phyloP scores from a whole-genome alignment of 129 eudicot genomes.

The Lonicera japonica region DNA sequence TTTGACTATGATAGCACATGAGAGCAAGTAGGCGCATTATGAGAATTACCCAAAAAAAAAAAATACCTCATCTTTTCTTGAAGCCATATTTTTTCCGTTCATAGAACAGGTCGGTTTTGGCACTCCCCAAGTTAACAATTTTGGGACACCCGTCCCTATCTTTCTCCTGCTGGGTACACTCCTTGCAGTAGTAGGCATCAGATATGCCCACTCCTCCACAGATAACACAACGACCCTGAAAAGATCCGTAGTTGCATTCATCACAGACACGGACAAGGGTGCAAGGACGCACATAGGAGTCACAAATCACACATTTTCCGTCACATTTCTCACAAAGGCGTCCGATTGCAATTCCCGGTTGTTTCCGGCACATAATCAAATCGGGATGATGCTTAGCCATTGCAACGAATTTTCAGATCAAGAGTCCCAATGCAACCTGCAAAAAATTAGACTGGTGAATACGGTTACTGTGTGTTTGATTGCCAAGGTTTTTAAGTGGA shows the following conservation, averaged over 20 bases:
- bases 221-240: conserved; percentile 74
- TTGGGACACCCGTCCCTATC: conserved; percentile 81
- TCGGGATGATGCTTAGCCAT: conserved; percentile 95
- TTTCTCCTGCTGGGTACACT: conserved; percentile 80
- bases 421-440: conserved; percentile 12
- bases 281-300: conserved; percentile 82
- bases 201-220: conserved; percentile 86
- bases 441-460: background rate
- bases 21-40: background rate
- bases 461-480: background rate
- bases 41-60: background rate
- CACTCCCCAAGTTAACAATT: conserved; percentile 79
- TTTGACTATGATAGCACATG: background rate
- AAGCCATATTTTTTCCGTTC: conserved; percentile 75
- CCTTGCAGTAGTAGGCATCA: conserved; percentile 84
- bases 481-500: no score
- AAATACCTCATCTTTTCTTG: conserved; percentile 47
- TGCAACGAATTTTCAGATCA: background rate
- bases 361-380: conserved; percentile 82
- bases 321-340: conserved; percentile 78
- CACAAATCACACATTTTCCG: conserved; percentile 74
- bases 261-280: conserved; percentile 81
- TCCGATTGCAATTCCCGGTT: conserved; percentile 75
- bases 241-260: conserved; percentile 81
- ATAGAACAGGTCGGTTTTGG: conserved; percentile 65